Conservation (phyloP, 768 basidiomycete species). For the Agrocybe praecox region DNA sequence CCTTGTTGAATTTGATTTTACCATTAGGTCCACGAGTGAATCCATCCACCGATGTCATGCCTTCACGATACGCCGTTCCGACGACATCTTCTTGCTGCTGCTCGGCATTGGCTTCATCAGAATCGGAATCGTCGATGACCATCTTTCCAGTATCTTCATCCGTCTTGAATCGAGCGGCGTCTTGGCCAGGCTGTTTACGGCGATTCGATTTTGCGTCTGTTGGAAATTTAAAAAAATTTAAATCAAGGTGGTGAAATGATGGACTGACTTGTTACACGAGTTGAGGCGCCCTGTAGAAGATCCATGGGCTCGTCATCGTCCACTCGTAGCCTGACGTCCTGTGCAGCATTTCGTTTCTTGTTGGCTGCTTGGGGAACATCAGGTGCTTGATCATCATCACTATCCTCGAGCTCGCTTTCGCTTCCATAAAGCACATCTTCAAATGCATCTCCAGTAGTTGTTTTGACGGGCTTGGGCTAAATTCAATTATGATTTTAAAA, state of each 20-base stretch:
- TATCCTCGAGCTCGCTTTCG: slow-evolving; percentile 85
- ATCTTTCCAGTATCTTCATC: slow-evolving; percentile 84
- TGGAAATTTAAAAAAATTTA: background rate
- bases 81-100: slow-evolving; percentile 52
- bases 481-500: background rate
- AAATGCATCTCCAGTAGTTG: slow-evolving; percentile 82
- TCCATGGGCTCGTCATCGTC: slow-evolving; percentile 97
- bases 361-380: slow-evolving; percentile 25
- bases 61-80: slow-evolving; percentile 84
- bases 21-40: slow-evolving; percentile 86
- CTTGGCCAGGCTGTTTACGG: slow-evolving; percentile 81
- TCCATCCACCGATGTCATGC: slow-evolving; percentile 83
- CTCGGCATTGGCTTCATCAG: slow-evolving; percentile 42
- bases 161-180: slow-evolving; percentile 83
- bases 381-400: slow-evolving; percentile 57
- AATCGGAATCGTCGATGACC: slow-evolving; percentile 63
- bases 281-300: slow-evolving; percentile 78
- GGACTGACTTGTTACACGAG: slow-evolving; percentile 68
- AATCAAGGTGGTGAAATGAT: background rate
- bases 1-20: slow-evolving; percentile 92
- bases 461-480: slow-evolving; percentile 49
- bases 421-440: slow-evolving; percentile 98
- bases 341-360: slow-evolving; percentile 30
- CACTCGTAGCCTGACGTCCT: slow-evolving; percentile 69
- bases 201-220: slow-evolving; percentile 50